Evolutionary conservation across 2,329 filamentous ascomycete species (phyloP).

Genomic region (Aspergillus amoenus): DNA sequence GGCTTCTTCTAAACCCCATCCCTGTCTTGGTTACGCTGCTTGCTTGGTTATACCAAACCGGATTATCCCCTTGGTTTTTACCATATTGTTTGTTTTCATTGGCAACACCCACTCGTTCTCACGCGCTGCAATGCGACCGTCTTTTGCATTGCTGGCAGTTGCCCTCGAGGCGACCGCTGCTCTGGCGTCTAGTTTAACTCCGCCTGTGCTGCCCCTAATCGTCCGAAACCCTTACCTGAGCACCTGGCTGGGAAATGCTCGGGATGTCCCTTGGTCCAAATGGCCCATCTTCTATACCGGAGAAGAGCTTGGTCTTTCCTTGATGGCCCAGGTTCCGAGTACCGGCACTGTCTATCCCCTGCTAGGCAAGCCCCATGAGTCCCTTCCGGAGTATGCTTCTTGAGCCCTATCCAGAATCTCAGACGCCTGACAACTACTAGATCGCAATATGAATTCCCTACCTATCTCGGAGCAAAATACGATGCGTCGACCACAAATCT

Average conservation of each 20-base stretch:
- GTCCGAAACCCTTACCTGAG: constrained; percentile 77
- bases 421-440: constrained; percentile 3
- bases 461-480: constrained; percentile 62
- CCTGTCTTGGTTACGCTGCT: background rate
- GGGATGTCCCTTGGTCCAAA: constrained; percentile 72
- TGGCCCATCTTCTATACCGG: constrained; percentile 89
- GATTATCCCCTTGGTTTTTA: background rate
- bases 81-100: background rate
- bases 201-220: constrained; percentile 69
- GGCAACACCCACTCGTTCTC: background rate
- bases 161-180: constrained; percentile 43
- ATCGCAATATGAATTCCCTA: constrained; percentile 58
- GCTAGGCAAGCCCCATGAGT: constrained; percentile 66
- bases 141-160: constrained; percentile 31
- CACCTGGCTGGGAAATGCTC: constrained; percentile 70
- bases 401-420: background rate
- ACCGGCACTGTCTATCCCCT: constrained; percentile 63
- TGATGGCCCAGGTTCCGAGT: constrained; percentile 62
- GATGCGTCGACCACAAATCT: constrained; percentile 71
- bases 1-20: background rate
- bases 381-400: constrained; percentile 48
- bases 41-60: background rate
- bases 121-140: constrained; percentile 29
- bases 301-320: constrained; percentile 62
- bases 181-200: constrained; percentile 54